Evolutionary conservation across 1,139 yeast genomes (phyloP), one percentile per base, ranked within the genome.

Genomic region (Hyphopichia wangnamkhiaoensis): DNA sequence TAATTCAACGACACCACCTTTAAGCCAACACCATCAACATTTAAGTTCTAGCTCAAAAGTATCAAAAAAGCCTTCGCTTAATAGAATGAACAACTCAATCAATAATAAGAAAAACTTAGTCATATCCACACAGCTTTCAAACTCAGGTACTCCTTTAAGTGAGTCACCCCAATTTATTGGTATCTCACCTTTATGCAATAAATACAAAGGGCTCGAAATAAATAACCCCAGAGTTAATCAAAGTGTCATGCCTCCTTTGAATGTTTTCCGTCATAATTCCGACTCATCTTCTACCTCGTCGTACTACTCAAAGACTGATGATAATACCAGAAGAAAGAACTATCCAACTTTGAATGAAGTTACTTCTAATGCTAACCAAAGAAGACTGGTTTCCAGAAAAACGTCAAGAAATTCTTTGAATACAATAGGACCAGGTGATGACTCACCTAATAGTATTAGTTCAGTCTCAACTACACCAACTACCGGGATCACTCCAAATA

Each of bases 241-340:
- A 18, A 23, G 28, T 17, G 33, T 28, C 4, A 27, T 32, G 31
- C 60, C 61, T 3, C 58, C 59, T 8, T 47, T 56, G 51, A 58
- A 57, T 41, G 48, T 54, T 18, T 58, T 60, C 41, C 61, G 62
- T 34, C 65, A 61, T 42, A 59, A 58, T 40, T 53, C 62, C 13
- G 64, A 58, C 27, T 42, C 58, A 7, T 50, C 53, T 10, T 30
- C 50, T 14, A 40, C 42, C 23, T 46, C 54, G 6, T 42, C 48
- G 23, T 39, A 37, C 35, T 45, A 47, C 38, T 41, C 47, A 31
- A 53, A 53, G 21, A 30, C 24, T 35, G 37, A 37, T 18, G 43
- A 39, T 16, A 28, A 31, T 34, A 33, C 42, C 35, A 48, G 53
- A 43, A 45, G 58, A 35, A 52, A 52, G 35, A 47, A 51, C 16